Percentiles rank a stretch among this genome's conserved stretches.
Evolutionary conservation across 2,329 filamentous ascomycete species (phyloP).

Genomic region (Parafenestella ontariensis): DNA sequence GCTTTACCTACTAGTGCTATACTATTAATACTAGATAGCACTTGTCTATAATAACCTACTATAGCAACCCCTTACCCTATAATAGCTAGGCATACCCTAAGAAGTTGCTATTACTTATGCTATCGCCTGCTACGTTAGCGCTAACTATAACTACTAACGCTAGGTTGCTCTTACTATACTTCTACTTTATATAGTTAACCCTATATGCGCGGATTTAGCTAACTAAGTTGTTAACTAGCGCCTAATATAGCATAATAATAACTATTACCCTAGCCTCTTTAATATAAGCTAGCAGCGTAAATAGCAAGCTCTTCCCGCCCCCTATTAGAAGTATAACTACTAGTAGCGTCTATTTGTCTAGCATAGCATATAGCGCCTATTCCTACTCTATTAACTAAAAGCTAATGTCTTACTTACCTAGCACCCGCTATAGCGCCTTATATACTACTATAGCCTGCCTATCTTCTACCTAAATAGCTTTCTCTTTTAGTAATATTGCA

Average conservation of each 20-base stretch:
- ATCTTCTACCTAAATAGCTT: neutral
- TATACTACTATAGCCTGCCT: constrained; percentile 10
- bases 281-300: too few relatives aligned
- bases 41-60: constrained; percentile 21
- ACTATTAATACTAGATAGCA: constrained; percentile 23
- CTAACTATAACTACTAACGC: constrained; percentile 21
- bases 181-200: constrained; percentile 15
- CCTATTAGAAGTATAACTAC: too few relatives aligned
- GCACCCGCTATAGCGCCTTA: too few relatives aligned
- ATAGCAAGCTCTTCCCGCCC: too few relatives aligned
- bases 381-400: too few relatives aligned
- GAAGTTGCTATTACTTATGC: constrained; percentile 15
- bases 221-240: constrained; percentile 20
- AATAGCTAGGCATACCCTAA: constrained; percentile 9
- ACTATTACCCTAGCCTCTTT: too few relatives aligned
- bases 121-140: constrained; percentile 14
- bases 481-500: neutral
- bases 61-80: constrained; percentile 15
- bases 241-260: constrained; percentile 23
- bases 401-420: too few relatives aligned
- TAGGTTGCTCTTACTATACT: constrained; percentile 13
- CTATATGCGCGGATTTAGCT: neutral
- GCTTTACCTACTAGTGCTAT: constrained; percentile 18
- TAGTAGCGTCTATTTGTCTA: too few relatives aligned
- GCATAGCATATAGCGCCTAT: too few relatives aligned